Base-by-base conservation (phyloP, 2,329 filamentous ascomycete species). In the Monosporascus ibericus region DNA sequence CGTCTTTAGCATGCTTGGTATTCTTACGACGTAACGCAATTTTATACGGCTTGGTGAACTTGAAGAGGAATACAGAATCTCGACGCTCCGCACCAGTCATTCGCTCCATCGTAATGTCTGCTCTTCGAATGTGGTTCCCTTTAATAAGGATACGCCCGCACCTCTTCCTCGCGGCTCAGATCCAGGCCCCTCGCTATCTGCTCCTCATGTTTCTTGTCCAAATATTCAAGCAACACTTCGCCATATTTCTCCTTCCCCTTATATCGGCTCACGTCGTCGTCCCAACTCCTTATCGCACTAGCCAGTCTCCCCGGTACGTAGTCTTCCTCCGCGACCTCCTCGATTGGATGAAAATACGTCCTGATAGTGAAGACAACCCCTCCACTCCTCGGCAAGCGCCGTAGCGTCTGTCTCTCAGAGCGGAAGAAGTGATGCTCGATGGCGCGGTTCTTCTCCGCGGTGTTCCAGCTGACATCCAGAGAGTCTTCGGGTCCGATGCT, bases 251-350 rank as follows among this genome's bases (percentile, higher is more conserved):
- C 86, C 64, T 78, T 83, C 0, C 90, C 89, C 72, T 94, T 94
- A 66, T 95, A 95, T 59, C 72, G 73, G 17, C 80, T 79, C 7
- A 94, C 88, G 70, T 90, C 85, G 44, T 86, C 82, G 1, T 86
- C 88, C 90, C 90, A 94, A 66, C 88, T 92, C 39, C 90, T 75
- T 4, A 95, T 72, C 5, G 88, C 89, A 60, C 86, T 89, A 2
- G 90, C 90, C 62, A 95, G 67, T 36, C 90, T 70, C 0, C 90
- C 89, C 0, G 90, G 89, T 1, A 95, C 88, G 65, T 88, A 88
- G 18, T 84, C 81, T 70, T 92, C 88, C 65, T 81, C 68, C 0
- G 72, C 83, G 53, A 92, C 79, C 17, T 85, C 82, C 0, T 77
- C 84, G 30, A 92, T 70, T 0, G 86, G 87, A 54, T 85, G 80